phyloP scores from a whole-genome alignment of 192 early-diverging fungal genomes.

The Coemansia sp. region DNA sequence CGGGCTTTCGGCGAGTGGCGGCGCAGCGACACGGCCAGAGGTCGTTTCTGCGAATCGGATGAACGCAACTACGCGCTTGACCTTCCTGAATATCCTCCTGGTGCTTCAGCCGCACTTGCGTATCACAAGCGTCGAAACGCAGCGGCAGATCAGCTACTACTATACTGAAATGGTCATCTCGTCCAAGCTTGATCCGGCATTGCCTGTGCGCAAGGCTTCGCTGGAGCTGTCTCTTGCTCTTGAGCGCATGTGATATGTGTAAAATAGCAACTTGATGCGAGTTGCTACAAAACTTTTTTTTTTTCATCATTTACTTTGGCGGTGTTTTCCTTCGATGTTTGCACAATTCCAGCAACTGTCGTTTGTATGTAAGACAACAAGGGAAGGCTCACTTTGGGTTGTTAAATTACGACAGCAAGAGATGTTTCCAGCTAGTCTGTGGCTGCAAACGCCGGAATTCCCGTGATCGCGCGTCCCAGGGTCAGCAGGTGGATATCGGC shows the following conservation, averaged over 20 bases:
- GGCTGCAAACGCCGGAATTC: constrained; percentile 71
- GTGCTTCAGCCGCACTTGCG: constrained; percentile 45
- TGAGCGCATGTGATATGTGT: constrained; percentile 29
- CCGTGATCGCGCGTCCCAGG: constrained; percentile 93
- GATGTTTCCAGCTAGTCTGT: constrained; percentile 12
- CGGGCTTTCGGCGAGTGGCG: neutral
- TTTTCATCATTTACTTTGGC: too few relatives aligned
- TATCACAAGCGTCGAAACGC: constrained; percentile 29
- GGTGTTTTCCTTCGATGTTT: too few relatives aligned
- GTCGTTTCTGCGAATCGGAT: constrained; percentile 52
- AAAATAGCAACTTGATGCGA: neutral
- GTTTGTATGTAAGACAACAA: too few relatives aligned
- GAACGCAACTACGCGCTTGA: constrained; percentile 55
- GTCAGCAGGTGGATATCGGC: constrained; percentile 95
- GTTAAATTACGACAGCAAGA: too few relatives aligned
- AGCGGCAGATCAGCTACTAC: constrained; percentile 38
- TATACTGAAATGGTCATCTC: constrained; percentile 49
- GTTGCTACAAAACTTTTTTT: too few relatives aligned
- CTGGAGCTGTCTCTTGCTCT: constrained; percentile 47
- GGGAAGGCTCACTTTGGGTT: too few relatives aligned
- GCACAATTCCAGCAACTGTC: too few relatives aligned
- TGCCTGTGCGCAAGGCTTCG: constrained; percentile 56
- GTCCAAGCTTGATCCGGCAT: constrained; percentile 45
- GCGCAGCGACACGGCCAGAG: constrained; percentile 30
- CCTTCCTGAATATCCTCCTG: constrained; percentile 50